Evolutionary conservation across 2,329 filamentous ascomycete genomes (phyloP).

Genomic region (Sclerotinia glacialis): DNA sequence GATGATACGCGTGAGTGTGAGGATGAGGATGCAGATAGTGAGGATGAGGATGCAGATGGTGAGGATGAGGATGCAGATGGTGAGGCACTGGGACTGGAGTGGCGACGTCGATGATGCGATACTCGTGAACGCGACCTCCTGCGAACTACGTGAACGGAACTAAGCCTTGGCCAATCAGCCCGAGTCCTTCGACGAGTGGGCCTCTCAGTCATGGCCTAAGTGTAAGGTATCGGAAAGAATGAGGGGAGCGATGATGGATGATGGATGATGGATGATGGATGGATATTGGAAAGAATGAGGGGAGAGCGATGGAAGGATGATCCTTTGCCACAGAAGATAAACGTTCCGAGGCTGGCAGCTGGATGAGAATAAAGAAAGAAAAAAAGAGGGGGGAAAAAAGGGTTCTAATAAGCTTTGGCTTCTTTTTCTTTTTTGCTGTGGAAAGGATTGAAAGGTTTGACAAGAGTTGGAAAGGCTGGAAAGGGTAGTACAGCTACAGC

Average conservation of each 20-base stretch:
- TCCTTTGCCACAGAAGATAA: constrained; percentile 2
- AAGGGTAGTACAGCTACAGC: constrained; percentile 15
- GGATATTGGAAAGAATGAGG: too few species aligned
- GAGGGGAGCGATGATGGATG: too few species aligned
- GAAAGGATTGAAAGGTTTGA: too few species aligned
- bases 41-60: constrained; percentile 7
- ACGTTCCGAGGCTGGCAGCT: background rate
- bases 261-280: too few species aligned
- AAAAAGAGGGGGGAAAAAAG: constrained; percentile 6
- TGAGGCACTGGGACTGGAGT: constrained; percentile 19
- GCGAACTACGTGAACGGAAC: constrained; percentile 20
- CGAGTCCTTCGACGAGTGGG: constrained; percentile 15
- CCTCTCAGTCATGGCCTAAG: constrained; percentile 19
- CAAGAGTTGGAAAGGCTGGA: too few species aligned
- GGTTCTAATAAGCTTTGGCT: constrained; percentile 14
- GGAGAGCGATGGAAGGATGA: too few species aligned
- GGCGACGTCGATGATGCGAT: constrained; percentile 16
- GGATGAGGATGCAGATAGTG: constrained; percentile 11
- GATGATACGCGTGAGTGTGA: constrained; percentile 8
- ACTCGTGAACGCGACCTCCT: constrained; percentile 15
- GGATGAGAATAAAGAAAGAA: constrained; percentile 5
- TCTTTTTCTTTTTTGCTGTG: too few species aligned
- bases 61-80: constrained; percentile 16
- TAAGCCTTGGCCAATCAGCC: constrained; percentile 19
- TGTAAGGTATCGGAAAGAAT: constrained; percentile 9